Percentiles rank a stretch among this genome's conserved stretches.
phyloP scores from a whole-genome alignment of 2,329 filamentous ascomycete genomes.

The Beauveria asiatica region DNA sequence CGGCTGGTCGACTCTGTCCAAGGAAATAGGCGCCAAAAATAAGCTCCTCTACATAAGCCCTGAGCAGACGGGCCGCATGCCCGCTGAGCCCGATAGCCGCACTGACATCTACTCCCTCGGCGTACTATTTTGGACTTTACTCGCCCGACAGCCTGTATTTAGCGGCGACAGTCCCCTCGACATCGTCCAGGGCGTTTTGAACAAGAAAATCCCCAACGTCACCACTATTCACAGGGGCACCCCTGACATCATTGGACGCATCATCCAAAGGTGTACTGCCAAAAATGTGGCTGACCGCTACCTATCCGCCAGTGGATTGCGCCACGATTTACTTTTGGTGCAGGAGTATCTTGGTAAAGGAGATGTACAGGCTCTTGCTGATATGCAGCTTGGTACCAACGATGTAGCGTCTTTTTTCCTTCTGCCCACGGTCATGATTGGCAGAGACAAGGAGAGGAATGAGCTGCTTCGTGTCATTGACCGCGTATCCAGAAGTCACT shows the following conservation, averaged over 20 bases:
- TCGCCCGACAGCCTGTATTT: conserved; percentile 73
- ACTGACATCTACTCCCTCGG: conserved; percentile 93
- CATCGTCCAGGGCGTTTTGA: conserved; percentile 83
- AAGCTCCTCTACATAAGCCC: conserved; percentile 90
- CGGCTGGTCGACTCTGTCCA: conserved; percentile 77
- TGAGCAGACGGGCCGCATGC: conserved; percentile 88
- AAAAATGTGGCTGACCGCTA: conserved; percentile 85
- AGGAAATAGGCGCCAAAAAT: conserved; percentile 76
- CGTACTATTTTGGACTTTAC: conserved; percentile 77
- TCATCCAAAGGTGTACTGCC: conserved; percentile 87
- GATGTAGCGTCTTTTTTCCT: conserved; percentile 92
- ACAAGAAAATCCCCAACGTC: conserved; percentile 67
- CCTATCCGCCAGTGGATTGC: conserved; percentile 78
- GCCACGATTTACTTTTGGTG: conserved; percentile 68
- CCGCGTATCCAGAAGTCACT: conserved; percentile 60
- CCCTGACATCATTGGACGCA: conserved; percentile 70
- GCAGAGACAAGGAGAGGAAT: conserved; percentile 63
- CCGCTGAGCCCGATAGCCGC: conserved; percentile 80
- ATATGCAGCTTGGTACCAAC: conserved; percentile 69
- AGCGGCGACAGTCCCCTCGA: conserved; percentile 74
- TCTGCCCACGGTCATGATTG: conserved; percentile 73
- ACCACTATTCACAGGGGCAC: conserved; percentile 73
- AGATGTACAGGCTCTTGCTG: conserved; percentile 59
- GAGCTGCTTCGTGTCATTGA: conserved; percentile 68
- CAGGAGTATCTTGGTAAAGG: conserved; percentile 68